These are phyloP conservation scores for Elsinoe australis DNA, from an alignment of 2,329 filamentous ascomycete species.

Conservation along the genomic window DNA sequence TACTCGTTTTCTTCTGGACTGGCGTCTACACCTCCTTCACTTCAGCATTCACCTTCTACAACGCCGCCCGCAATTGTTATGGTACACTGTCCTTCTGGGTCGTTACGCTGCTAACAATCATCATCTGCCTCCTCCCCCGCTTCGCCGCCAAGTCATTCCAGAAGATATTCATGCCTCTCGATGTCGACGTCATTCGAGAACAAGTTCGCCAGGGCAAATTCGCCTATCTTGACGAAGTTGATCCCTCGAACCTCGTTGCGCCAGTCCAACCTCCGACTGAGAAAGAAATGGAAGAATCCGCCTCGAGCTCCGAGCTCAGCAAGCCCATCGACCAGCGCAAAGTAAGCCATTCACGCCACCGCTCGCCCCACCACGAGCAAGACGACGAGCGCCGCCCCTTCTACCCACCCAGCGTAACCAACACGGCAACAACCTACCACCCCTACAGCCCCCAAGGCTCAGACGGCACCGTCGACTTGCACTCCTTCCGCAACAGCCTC, in stretches of 20 bases:
- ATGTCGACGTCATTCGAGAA: constrained; percentile 91
- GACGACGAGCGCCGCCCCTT: constrained; percentile 80
- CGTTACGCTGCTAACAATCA: constrained; percentile 66
- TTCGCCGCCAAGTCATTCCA: constrained; percentile 81
- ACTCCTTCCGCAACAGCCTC: constrained; percentile 41
- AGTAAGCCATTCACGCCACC: constrained; percentile 50
- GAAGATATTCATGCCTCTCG: constrained; percentile 87
- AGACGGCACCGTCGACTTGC: constrained; percentile 80
- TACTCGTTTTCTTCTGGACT: constrained; percentile 94
- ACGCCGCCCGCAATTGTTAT: constrained; percentile 71
- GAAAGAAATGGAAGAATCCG: constrained; percentile 44
- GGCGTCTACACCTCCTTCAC: constrained; percentile 68
- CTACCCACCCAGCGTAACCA: constrained; percentile 81
- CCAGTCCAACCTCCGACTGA: constrained; percentile 39
- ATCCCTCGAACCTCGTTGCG: constrained; percentile 30
- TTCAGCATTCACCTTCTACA: constrained; percentile 60
- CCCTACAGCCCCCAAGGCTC: constrained; percentile 81
- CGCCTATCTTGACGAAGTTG: constrained; percentile 57
- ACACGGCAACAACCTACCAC: constrained; percentile 70
- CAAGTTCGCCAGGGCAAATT: constrained; percentile 80
- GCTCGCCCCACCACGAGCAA: constrained; percentile 35
- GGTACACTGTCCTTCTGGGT: constrained; percentile 81
- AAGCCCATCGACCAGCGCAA: constrained; percentile 42
- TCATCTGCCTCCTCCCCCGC: constrained; percentile 77
- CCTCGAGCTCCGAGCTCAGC: constrained; percentile 51